Conservation (phyloP, 495 filamentous ascomycete genomes). For the Penicillium nucicola region DNA sequence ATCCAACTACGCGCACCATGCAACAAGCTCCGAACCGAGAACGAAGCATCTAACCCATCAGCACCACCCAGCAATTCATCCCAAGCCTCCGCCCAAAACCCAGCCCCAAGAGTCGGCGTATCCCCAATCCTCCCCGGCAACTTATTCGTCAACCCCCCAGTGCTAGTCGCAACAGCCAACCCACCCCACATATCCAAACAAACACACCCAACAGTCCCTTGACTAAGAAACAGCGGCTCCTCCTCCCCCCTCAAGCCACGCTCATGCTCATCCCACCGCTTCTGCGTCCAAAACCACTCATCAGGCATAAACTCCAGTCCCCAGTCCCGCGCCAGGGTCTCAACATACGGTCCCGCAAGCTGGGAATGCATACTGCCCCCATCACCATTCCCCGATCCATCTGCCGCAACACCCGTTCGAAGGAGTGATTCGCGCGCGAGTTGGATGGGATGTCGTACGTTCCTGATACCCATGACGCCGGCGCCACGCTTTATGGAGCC, state of each 20-base stretch:
- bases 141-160: slow-evolving; percentile 88
- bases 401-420: slow-evolving; percentile 39
- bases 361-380: slow-evolving; percentile 62
- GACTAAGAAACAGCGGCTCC: slow-evolving; percentile 39
- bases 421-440: slow-evolving; percentile 72
- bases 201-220: slow-evolving; percentile 83
- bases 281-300: slow-evolving; percentile 75
- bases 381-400: slow-evolving; percentile 27
- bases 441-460: slow-evolving; percentile 75
- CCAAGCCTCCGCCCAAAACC: slow-evolving; percentile 90
- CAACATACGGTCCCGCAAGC: slow-evolving; percentile 63
- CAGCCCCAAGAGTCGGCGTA: slow-evolving; percentile 81
- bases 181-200: slow-evolving; percentile 72
- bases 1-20: slow-evolving; percentile 15
- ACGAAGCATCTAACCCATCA: background rate
- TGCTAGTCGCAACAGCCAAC: slow-evolving; percentile 77
- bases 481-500: slow-evolving; percentile 71
- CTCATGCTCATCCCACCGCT: slow-evolving; percentile 79
- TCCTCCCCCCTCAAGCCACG: slow-evolving; percentile 55
- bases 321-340: slow-evolving; percentile 62
- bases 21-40: background rate
- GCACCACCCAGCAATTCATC: slow-evolving; percentile 30
- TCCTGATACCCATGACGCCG: slow-evolving; percentile 67
- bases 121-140: slow-evolving; percentile 81
- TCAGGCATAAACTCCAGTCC: slow-evolving; percentile 65